Evolutionary conservation across 371 early-diverging fungal genomes (phyloP).

Genomic region (Mucor mucedo): DNA sequence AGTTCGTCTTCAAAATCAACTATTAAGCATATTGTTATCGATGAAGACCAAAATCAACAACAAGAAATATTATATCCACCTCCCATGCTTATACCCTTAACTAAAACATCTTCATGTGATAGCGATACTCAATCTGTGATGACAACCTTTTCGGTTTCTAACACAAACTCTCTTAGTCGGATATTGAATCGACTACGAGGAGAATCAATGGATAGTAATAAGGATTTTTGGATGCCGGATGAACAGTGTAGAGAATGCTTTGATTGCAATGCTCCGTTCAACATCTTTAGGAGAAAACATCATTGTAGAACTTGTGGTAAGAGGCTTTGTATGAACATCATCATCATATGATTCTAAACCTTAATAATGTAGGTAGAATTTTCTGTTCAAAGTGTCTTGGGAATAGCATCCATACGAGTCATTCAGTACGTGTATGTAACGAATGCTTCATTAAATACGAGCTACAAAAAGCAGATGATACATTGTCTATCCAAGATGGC

Average conservation of each 20-base stretch:
- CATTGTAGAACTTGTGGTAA: conserved; percentile 87
- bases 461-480: conserved; percentile 21
- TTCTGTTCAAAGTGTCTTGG: conserved; percentile 33
- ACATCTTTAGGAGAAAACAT: conserved; percentile 73
- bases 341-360: background rate
- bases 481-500: conserved; percentile 20
- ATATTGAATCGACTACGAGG: conserved; percentile 59
- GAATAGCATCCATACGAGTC: conserved; percentile 24
- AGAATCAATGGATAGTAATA: conserved; percentile 44
- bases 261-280: conserved; percentile 75
- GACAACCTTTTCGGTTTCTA: conserved; percentile 56
- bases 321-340: background rate
- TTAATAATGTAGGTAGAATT: conserved; percentile 23
- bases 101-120: conserved; percentile 38
- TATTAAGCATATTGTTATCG: conserved; percentile 10
- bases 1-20: conserved; percentile 2
- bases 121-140: conserved; percentile 61
- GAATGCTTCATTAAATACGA: conserved; percentile 30
- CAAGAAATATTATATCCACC: conserved; percentile 8
- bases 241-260: conserved; percentile 80
- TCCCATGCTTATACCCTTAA: conserved; percentile 20
- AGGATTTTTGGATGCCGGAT: conserved; percentile 85
- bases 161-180: conserved; percentile 56
- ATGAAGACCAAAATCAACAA: conserved; percentile 19
- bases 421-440: conserved; percentile 30